These are phyloP conservation scores for Piromyces finnis DNA, from an alignment of 192 early-diverging fungal species.

Conservation along the genomic window DNA sequence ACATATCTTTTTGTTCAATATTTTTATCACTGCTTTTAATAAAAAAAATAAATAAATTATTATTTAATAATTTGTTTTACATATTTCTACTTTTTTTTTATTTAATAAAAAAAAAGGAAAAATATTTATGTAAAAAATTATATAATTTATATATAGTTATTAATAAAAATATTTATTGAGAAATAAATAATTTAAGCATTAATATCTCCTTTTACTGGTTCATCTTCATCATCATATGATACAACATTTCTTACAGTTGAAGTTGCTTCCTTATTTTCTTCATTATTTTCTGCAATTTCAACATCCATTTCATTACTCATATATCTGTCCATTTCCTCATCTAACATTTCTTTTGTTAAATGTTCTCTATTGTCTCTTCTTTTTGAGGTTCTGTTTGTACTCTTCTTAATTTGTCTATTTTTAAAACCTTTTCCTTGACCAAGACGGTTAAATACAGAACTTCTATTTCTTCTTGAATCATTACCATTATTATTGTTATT, in stretches of 20 bases:
- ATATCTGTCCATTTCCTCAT: background rate
- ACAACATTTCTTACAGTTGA: background rate
- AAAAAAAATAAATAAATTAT: too few species aligned
- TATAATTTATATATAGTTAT: too few species aligned
- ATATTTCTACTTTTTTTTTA: too few species aligned
- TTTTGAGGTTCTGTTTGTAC: background rate
- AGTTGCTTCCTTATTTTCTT: background rate
- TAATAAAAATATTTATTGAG: too few species aligned
- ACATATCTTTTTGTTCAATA: too few species aligned
- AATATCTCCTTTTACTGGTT: background rate
- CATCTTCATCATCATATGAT: background rate
- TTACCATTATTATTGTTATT: background rate
- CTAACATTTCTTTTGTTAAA: background rate
- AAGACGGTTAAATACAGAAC: background rate
- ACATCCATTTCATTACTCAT: background rate
- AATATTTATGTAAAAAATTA: too few species aligned
- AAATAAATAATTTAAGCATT: background rate
- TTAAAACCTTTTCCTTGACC: background rate
- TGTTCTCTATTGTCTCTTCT: background rate
- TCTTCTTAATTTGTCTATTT: background rate
- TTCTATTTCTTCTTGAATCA: background rate
- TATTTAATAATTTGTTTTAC: too few species aligned
- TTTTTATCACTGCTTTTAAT: too few species aligned
- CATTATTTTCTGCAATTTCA: background rate
- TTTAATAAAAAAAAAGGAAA: too few species aligned